Evolutionary conservation across 2,329 filamentous ascomycete genomes (phyloP), one percentile per base, ranked within the genome.

Genomic region (Paecilomyces sp.): DNA sequence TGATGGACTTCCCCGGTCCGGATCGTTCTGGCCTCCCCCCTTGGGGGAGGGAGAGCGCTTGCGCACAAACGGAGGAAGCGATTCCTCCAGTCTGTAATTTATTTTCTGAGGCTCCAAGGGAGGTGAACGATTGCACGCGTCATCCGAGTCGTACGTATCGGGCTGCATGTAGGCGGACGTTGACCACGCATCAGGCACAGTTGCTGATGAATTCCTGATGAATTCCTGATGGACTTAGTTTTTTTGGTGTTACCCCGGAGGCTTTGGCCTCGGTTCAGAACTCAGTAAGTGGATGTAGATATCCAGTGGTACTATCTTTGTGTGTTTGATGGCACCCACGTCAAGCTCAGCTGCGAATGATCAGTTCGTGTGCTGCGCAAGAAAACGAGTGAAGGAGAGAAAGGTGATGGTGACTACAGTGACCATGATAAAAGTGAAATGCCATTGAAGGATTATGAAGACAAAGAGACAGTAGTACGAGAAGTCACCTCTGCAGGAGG

Each of bases 91-190:
- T 53, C 62, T 63, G 69, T 74, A 74, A 59, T 74, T 67, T 55
- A 71, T 63, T 34, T 68, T 66, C 18, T 66, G 62, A 22, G 66
- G 58, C 63, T 72, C 62, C 57, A 77, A 68, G n/a, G 64, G 70
- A 50, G 77, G 77, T 50, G 76, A 77, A 59, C 66, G 64, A 62
- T 69, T 66, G 61, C 65, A 67, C 60, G 66, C 72, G 61, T 77
- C 75, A 61, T 78, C 75, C 60, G 72, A 70, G 62, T 77, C 74
- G 67, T 77, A 77, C 63, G 68, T 67, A 60, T 76, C 74, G 65
- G 66, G 66, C 65, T 63, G 74, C 70, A 75, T 74, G 64, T 65
- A 68, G 65, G 66, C 68, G 63, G 65, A 55, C 61, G 61, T 64
- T 67, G 66, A 59, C 60, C 63, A 63, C 67, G 65, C 70, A 72